phyloP scores from a whole-genome alignment of 331 rosid genomes.

The Pyracantha coccinea region DNA sequence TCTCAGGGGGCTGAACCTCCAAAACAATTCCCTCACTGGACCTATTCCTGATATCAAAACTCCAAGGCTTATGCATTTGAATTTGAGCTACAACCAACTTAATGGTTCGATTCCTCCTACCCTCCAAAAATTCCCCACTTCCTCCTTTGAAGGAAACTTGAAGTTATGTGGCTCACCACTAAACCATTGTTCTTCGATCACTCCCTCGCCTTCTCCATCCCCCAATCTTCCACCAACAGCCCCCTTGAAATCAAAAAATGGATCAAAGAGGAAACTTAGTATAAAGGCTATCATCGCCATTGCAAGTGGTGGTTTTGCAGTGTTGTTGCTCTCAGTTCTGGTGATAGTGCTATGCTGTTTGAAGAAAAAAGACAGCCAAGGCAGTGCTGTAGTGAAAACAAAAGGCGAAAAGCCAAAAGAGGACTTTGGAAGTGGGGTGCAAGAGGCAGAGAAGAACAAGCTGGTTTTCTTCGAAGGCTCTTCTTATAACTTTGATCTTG shows the following conservation, averaged over 20 bases:
- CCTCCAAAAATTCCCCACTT: slow-evolving; percentile 43
- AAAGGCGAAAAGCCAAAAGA: slow-evolving; percentile 41
- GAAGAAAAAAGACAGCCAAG: slow-evolving; percentile 44
- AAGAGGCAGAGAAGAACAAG: slow-evolving; percentile 79
- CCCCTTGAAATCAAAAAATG: slow-evolving; percentile 22
- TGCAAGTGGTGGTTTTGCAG: slow-evolving; percentile 31
- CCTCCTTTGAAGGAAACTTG: slow-evolving; percentile 62
- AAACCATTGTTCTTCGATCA: slow-evolving; percentile 34
- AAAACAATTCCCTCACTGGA: slow-evolving; percentile 64
- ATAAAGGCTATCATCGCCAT: slow-evolving; percentile 43
- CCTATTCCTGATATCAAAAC: slow-evolving; percentile 50
- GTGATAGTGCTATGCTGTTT: slow-evolving; percentile 41
- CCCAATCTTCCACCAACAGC: slow-evolving; percentile 17
- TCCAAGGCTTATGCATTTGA: slow-evolving; percentile 45
- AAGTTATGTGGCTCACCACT: slow-evolving; percentile 72
- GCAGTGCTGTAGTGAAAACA: slow-evolving; percentile 26
- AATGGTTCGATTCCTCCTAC: slow-evolving; percentile 64
- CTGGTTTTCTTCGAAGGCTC: slow-evolving; percentile 65
- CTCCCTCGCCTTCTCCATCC: slow-evolving; percentile 29
- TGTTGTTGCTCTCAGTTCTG: slow-evolving; percentile 36
- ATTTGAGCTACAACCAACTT: slow-evolving; percentile 69
- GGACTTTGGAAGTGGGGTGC: slow-evolving; percentile 91
- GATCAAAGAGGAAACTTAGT: slow-evolving; percentile 36
- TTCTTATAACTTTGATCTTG: slow-evolving; percentile 79
- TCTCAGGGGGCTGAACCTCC: slow-evolving; percentile 51